Conservation (phyloP, 768 basidiomycete genomes). For the Termitomyces sp. region DNA sequence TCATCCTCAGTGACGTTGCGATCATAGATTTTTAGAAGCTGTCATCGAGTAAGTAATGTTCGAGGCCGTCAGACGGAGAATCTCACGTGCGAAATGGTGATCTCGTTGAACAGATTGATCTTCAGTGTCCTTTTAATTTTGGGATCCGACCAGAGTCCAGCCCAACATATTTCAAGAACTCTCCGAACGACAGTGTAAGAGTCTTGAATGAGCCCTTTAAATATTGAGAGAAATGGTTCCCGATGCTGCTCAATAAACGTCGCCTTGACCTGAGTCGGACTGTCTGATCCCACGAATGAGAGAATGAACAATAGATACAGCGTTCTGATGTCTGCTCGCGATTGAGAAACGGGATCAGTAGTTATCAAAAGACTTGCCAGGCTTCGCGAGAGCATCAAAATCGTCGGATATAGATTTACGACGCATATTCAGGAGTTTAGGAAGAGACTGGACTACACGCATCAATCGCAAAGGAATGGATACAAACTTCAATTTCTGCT, state of each 20-base stretch:
- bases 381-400: conserved; percentile 39
- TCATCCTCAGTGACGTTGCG: conserved; percentile 44
- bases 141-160: conserved; percentile 65
- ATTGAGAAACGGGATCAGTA: conserved; percentile 8
- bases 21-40: conserved; percentile 76
- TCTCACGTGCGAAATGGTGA: conserved; percentile 56
- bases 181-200: conserved; percentile 52
- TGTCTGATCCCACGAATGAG: conserved; percentile 55
- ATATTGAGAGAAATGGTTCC: conserved; percentile 59
- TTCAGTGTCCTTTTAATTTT: conserved; percentile 71
- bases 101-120: conserved; percentile 76
- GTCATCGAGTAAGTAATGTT: not conserved
- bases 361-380: conserved; percentile 37
- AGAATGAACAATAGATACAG: conserved; percentile 68
- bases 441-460: conserved; percentile 41
- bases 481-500: not conserved
- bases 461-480: not conserved
- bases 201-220: conserved; percentile 68
- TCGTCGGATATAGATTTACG: conserved; percentile 39
- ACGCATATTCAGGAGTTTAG: conserved; percentile 66
- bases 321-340: conserved; percentile 67
- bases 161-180: conserved; percentile 72
- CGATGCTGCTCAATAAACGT: conserved; percentile 68
- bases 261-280: conserved; percentile 47
- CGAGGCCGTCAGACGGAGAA: not conserved